Percentiles rank a stretch among this genome's conserved stretches.
Evolutionary conservation across 2,329 filamentous ascomycete species (phyloP).

Genomic region (Sporothrix euskadiensis): DNA sequence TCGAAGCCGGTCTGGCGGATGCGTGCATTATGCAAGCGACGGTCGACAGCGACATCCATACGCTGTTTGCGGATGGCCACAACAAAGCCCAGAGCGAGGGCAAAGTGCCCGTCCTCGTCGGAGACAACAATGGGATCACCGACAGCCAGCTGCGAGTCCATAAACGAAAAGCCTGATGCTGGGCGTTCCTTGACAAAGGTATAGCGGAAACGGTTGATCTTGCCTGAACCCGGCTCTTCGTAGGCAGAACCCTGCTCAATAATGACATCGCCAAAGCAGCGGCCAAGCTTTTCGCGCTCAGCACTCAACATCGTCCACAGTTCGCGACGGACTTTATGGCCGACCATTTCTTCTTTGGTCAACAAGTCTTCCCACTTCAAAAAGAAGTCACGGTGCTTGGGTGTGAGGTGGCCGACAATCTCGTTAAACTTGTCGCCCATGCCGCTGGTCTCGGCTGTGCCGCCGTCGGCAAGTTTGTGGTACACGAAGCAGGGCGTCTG

Average conservation of each 20-base stretch:
- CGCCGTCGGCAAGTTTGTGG: conserved; percentile 84
- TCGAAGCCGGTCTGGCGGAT: conserved; percentile 76
- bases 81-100: conserved; percentile 88
- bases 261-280: conserved; percentile 86
- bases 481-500: conserved; percentile 91
- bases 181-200: conserved; percentile 72
- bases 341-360: conserved; percentile 91
- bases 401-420: conserved; percentile 73
- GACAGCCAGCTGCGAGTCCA: conserved; percentile 82
- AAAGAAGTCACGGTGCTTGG: conserved; percentile 78
- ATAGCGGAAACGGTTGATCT: conserved; percentile 91
- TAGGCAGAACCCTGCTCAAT: conserved; percentile 74
- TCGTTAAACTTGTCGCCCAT: conserved; percentile 81
- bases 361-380: conserved; percentile 90
- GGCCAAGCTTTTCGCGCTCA: conserved; percentile 82
- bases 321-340: conserved; percentile 82
- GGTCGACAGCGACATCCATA: conserved; percentile 87
- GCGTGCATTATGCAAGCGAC: conserved; percentile 82
- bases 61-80: conserved; percentile 71
- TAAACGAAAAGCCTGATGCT: conserved; percentile 69
- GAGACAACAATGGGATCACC: conserved; percentile 97
- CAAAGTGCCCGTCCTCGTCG: conserved; percentile 92
- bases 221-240: conserved; percentile 68
- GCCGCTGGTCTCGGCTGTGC: conserved; percentile 76
- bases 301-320: conserved; percentile 93